Evolutionary conservation across 2,329 filamentous ascomycete species (phyloP), one percentile per base, ranked within the genome.

Genomic region (Diaporthe citriasiana): DNA sequence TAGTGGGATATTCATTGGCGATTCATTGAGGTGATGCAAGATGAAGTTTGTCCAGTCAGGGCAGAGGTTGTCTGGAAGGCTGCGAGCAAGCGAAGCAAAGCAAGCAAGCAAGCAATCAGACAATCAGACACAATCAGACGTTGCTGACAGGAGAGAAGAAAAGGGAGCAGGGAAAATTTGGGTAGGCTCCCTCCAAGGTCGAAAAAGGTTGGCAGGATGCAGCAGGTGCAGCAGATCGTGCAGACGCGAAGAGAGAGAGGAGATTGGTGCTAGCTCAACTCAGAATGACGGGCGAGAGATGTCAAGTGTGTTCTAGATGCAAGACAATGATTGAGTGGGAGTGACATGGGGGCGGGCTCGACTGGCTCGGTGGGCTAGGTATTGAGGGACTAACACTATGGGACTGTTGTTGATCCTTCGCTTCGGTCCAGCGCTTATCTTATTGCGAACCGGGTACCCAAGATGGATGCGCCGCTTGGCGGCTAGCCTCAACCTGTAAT

Each of bases 1-100:
- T 53, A 68, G 63, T 68, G 47, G 63, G 63, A 68, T 68, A 68
- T 68, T 68, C 63, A 68, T 68, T 68, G 63, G 63, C 45, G 63
- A 68, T 53, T 53, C 63, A 68, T 68, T 51, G 63, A 38, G 60
- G n/a, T 38, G 45, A 38, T 19, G n/a, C n/a, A 35, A 27, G n/a
- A 25, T 38, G 12, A 25, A 30, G 63, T 10, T 27, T 35, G 22
- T 68, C 47, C n/a, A 68, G 33, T 25, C 33, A 40, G 63, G 15
- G 35, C 15, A 53, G 45, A 13, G 47, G n/a, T 22, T 68, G 47
- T 40, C 63, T n/a, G n/a, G 8, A 38, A 9, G 63, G 45, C 42
- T 63, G 57, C 38, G 17, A 30, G 60, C 42, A 35, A 51, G 60
- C 60, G n/a, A 27, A 30, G 17, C 40, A 45, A 13, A n/a, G 45